Conservation (phyloP, 108 stramenopile genomes). For the Pseudonitzschia multiseries region DNA sequence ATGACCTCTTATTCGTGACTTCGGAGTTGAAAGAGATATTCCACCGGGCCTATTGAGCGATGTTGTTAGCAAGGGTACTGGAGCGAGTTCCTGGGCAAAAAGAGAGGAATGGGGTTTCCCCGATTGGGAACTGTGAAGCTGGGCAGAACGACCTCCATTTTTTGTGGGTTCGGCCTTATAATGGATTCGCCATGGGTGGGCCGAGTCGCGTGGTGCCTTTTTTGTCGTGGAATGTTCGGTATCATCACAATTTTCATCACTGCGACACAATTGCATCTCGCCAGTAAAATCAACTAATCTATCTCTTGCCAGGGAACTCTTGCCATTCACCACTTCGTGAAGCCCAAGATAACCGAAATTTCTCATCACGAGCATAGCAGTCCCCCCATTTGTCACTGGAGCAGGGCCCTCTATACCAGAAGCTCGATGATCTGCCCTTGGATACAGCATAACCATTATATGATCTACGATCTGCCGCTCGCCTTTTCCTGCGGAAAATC, state of each 20-base stretch:
- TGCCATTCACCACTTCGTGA: conserved; percentile 70
- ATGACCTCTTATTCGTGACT: conserved; percentile 28
- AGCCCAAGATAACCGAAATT: conserved; percentile 88
- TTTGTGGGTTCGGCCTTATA: conserved; percentile 68
- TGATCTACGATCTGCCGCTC: conserved; percentile 78
- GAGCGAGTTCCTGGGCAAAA: conserved; percentile 78
- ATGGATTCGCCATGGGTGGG: conserved; percentile 46
- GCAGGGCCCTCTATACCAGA: conserved; percentile 60
- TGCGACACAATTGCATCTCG: conserved; percentile 63
- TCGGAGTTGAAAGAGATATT: conserved; percentile 11
- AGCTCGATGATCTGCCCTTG: conserved; percentile 45
- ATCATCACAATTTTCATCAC: conserved; percentile 22
- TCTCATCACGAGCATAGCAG: conserved; percentile 83
- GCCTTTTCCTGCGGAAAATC: conserved; percentile 67
- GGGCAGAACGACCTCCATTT: conserved; percentile 52
- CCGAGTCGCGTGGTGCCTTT: conserved; percentile 1
- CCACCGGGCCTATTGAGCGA: conserved; percentile 13
- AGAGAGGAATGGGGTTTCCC: conserved; percentile 23
- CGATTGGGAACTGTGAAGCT: background rate
- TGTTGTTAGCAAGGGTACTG: conserved; percentile 54
- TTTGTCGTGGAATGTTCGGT: background rate
- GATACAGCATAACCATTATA: conserved; percentile 83
- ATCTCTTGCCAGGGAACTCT: conserved; percentile 72
- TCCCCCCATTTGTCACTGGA: conserved; percentile 76
- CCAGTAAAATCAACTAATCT: conserved; percentile 84